A percentile compares a stretch with the other conserved stretches of the same genome.
phyloP scores from a whole-genome alignment of 1,284 basidiomycete species.

The Trichosporon coremiiforme region DNA sequence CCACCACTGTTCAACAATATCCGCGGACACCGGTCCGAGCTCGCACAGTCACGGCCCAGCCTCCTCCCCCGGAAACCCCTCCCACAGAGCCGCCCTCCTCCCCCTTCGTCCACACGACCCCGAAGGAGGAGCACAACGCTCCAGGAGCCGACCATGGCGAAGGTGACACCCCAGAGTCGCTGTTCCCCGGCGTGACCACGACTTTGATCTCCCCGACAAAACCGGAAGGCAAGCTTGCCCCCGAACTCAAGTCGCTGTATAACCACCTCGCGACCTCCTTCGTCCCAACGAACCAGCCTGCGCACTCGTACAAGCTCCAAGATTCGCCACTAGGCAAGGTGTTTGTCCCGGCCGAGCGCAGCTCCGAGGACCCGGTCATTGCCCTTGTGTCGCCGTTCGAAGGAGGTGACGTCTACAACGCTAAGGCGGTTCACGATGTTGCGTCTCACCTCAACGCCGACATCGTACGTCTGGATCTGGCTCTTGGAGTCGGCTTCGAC shows the following conservation, averaged over 20 bases:
- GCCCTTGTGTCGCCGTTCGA: slow-evolving; percentile 83
- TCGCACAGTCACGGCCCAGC: background rate
- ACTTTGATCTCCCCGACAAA: slow-evolving; percentile 24
- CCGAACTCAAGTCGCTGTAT: slow-evolving; percentile 29
- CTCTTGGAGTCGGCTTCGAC: slow-evolving; percentile 68
- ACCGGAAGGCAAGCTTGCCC: slow-evolving; percentile 21
- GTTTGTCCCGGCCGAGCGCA: background rate
- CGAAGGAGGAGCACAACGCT: slow-evolving; percentile 5
- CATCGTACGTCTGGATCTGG: slow-evolving; percentile 70
- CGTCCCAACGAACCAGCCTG: slow-evolving; percentile 30
- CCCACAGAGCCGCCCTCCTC: background rate
- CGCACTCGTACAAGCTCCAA: slow-evolving; percentile 11
- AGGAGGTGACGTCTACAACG: slow-evolving; percentile 74
- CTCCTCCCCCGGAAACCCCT: background rate
- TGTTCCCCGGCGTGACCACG: slow-evolving; percentile 31
- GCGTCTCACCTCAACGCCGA: slow-evolving; percentile 72
- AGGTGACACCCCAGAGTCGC: background rate
- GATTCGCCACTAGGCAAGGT: slow-evolving; percentile 16
- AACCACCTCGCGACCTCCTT: slow-evolving; percentile 34
- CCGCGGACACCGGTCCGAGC: slow-evolving; percentile 5
- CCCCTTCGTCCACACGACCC: background rate
- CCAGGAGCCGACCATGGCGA: slow-evolving; percentile 8
- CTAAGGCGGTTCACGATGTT: slow-evolving; percentile 73
- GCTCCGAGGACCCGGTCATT: slow-evolving; percentile 62
- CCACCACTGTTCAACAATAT: background rate